Conservation (phyloP, 2,329 filamentous ascomycete species). For the Cladosporium sp. region DNA sequence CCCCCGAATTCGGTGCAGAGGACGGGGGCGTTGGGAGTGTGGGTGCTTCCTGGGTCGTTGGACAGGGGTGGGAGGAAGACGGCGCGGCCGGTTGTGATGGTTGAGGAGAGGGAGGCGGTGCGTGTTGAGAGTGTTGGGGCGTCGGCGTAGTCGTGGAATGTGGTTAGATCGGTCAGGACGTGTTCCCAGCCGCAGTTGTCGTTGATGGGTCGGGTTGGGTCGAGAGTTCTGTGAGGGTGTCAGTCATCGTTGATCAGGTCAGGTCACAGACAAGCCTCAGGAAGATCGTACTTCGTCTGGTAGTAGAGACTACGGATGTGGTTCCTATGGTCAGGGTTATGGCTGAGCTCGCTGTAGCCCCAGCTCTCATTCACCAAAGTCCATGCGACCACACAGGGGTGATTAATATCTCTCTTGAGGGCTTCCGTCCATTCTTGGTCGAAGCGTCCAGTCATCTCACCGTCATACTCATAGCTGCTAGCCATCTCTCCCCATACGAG, state of each 20-base stretch:
- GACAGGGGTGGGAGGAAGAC: slow-evolving; percentile 57
- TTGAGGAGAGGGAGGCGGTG: slow-evolving; percentile 56
- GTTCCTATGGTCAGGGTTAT: slow-evolving; percentile 61
- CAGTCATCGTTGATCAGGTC: too few relatives aligned
- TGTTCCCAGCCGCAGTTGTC: slow-evolving; percentile 75
- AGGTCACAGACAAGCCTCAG: too few relatives aligned
- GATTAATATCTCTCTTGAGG: slow-evolving; percentile 66
- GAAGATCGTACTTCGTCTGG: slow-evolving; percentile 57
- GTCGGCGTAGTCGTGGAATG: slow-evolving; percentile 70
- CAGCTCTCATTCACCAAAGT: slow-evolving; percentile 67
- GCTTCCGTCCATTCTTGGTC: slow-evolving; percentile 66
- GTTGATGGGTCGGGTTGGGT: slow-evolving; percentile 66
- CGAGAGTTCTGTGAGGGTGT: slow-evolving; percentile 48
- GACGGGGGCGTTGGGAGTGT: slow-evolving; percentile 59
- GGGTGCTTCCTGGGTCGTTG: slow-evolving; percentile 53
- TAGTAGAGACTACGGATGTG: slow-evolving; percentile 67
- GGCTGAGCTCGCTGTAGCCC: slow-evolving; percentile 63
- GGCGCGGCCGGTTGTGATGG: slow-evolving; percentile 57
- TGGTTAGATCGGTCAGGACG: slow-evolving; percentile 64
- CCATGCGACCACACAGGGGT: slow-evolving; percentile 66
- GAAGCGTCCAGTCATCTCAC: slow-evolving; percentile 61
- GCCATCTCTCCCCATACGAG: slow-evolving; percentile 67
- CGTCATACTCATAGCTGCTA: slow-evolving; percentile 64
- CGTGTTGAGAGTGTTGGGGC: slow-evolving; percentile 57
- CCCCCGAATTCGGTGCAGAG: slow-evolving; percentile 70